Conservation (phyloP, 768 basidiomycete species). For the Amanita muscaria region DNA sequence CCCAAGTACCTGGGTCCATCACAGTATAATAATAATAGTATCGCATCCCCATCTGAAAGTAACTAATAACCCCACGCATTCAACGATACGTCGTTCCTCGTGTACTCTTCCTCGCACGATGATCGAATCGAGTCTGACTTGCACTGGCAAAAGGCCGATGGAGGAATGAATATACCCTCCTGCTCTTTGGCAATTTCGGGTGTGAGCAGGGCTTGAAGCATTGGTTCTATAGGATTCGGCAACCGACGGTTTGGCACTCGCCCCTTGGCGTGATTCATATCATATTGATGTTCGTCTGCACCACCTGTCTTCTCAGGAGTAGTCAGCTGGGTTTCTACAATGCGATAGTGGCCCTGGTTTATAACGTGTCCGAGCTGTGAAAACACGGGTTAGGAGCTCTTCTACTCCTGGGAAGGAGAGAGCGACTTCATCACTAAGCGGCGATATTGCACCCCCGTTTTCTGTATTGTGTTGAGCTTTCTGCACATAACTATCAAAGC, state of each 20-base stretch:
- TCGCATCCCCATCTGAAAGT: background rate
- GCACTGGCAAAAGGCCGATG: background rate
- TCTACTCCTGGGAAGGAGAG: too few species aligned
- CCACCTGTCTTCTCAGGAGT: too few species aligned
- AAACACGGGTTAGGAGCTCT: too few species aligned
- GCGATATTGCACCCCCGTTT: background rate
- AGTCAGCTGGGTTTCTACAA: too few species aligned
- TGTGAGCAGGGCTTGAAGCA: background rate
- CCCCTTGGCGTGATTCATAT: background rate
- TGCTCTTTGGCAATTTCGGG: background rate
- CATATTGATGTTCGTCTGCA: too few species aligned
- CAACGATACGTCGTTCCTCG: background rate
- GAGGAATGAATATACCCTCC: background rate
- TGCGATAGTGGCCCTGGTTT: too few species aligned
- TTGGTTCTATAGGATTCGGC: background rate
- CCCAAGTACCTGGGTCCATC: too few species aligned
- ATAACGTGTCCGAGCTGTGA: too few species aligned
- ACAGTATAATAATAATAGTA: background rate
- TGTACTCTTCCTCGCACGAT: background rate
- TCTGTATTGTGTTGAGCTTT: too few species aligned
- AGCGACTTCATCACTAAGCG: background rate
- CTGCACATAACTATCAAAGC: too few species aligned
- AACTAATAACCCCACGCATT: constrained; percentile 5
- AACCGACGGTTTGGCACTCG: background rate
- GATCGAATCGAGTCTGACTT: background rate